These are phyloP conservation scores for Sisymbrium irio DNA, from an alignment of 345 rosid genomes.

Conservation along the genomic window DNA sequence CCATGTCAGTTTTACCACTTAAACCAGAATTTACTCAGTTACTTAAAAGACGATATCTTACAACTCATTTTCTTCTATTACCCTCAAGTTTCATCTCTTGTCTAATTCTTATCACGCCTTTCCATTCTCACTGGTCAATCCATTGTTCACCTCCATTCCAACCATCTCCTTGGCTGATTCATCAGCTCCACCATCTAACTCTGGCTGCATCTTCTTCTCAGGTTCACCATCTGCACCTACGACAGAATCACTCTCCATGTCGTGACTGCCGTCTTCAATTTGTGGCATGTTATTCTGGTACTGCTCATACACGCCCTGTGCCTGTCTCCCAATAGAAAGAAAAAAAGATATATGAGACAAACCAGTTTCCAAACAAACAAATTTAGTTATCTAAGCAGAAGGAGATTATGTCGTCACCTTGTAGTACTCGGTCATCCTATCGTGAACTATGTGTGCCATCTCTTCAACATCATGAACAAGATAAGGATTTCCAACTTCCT, in stretches of 20 bases:
- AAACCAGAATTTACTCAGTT: conserved; percentile 4
- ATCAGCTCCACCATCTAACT: conserved; percentile 28
- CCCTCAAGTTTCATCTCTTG: neutral
- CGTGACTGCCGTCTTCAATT: conserved; percentile 29
- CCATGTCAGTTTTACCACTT: neutral
- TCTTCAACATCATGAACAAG: conserved; percentile 67
- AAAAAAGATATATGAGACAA: neutral
- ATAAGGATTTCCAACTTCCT: conserved; percentile 60
- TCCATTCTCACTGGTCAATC: conserved; percentile 29
- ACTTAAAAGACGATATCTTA: neutral
- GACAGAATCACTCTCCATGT: conserved; percentile 41
- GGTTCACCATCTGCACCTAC: conserved; percentile 25
- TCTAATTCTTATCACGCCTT: conserved; percentile 26
- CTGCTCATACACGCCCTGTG: conserved; percentile 44
- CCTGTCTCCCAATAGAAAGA: conserved; percentile 35
- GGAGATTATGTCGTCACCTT: conserved; percentile 46
- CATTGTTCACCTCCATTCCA: conserved; percentile 26
- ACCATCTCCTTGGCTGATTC: conserved; percentile 24
- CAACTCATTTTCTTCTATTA: conserved; percentile 9
- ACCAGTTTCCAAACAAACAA: neutral
- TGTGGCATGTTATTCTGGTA: conserved; percentile 44
- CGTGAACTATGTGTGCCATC: conserved; percentile 62
- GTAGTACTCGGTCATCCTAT: conserved; percentile 51
- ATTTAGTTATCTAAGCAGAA: neutral
- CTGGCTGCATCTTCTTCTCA: conserved; percentile 21